Evolutionary conservation across 371 early-diverging fungal genomes (phyloP), one percentile per base, ranked within the genome.

Genomic region (Mortierella sp.): DNA sequence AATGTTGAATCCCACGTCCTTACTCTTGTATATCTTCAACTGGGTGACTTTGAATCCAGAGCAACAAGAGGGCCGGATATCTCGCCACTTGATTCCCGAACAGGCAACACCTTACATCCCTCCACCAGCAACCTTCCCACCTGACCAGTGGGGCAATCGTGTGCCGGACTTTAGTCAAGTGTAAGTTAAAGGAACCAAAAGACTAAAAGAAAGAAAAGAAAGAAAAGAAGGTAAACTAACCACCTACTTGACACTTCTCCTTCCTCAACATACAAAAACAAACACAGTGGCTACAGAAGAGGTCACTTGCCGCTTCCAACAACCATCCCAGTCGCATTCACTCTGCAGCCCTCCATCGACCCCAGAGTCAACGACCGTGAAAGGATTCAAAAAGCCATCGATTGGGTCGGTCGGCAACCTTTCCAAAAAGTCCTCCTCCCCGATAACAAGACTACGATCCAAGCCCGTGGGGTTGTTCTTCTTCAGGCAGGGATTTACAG

Each of bases 151-250:
- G 81, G 81, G 84, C 1, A 84, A 84, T 58, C 55, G 47, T 1
- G 63, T 84, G 58, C 78, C 84, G 1, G 80, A 84, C 58, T 84
- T 84, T 72, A 84, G 84, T 77, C 80, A 84, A 77, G 84, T 84
- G 84, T 84, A 80, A 74, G 63, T 6, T 28, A 60, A 44, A 14
- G 26, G 14, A 10, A 42, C 45, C n/a, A n/a, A n/a, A n/a, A n/a
- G n/a, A n/a, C n/a, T n/a, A n/a, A n/a, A n/a, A n/a, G n/a, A n/a
- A 38, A 38, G 5, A 38, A 38, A 1, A 38, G 5, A 38, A 5
- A 38, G 42, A 38, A 38, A 38, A 38, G 42, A 5, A 5, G 42
- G 42, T 38, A 38, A 0, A 45, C n/a, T 28, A 19, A 72, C 31
- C 50, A 16, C 28, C n/a, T 38, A 38, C 42, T 38, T 38, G 42